phyloP scores from a whole-genome alignment of 495 filamentous ascomycete species.

The Amniculicola lignicola region DNA sequence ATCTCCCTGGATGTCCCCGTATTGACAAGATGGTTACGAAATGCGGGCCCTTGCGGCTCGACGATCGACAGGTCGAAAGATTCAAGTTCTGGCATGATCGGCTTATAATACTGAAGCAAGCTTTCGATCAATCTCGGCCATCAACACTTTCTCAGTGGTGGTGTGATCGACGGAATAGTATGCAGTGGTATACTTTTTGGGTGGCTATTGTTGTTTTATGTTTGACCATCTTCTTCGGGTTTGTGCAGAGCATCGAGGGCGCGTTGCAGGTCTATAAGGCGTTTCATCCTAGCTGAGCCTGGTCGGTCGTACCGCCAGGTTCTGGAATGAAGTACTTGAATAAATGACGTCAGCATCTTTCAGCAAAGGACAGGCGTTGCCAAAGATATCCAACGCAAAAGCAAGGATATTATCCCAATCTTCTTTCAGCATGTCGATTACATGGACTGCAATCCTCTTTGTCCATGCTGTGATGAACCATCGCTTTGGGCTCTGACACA shows the following conservation, averaged over 20 bases:
- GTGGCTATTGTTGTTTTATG: constrained; percentile 48
- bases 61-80: constrained; percentile 45
- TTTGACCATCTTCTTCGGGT: constrained; percentile 51
- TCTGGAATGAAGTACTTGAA: too few relatives aligned
- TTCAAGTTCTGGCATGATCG: constrained; percentile 53
- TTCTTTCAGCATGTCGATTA: too few relatives aligned
- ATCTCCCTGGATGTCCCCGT: background rate
- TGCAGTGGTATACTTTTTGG: constrained; percentile 58
- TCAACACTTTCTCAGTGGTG: constrained; percentile 50
- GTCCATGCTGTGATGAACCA: too few relatives aligned
- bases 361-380: too few relatives aligned
- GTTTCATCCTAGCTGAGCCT: background rate
- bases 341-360: too few relatives aligned
- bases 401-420: too few relatives aligned
- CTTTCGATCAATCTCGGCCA: constrained; percentile 52
- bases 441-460: too few relatives aligned
- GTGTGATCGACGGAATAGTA: constrained; percentile 50
- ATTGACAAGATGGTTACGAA: background rate
- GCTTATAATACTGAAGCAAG: constrained; percentile 51
- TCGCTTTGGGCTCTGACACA: constrained; percentile 1
- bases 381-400: too few relatives aligned
- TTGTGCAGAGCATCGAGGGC: constrained; percentile 45
- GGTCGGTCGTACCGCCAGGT: too few relatives aligned
- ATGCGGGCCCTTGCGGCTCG: constrained; percentile 35
- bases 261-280: constrained; percentile 27